These are phyloP conservation scores for Stephanodiscus minutulus DNA, from an alignment of 108 stramenopile genomes.

Conservation along the genomic window DNA sequence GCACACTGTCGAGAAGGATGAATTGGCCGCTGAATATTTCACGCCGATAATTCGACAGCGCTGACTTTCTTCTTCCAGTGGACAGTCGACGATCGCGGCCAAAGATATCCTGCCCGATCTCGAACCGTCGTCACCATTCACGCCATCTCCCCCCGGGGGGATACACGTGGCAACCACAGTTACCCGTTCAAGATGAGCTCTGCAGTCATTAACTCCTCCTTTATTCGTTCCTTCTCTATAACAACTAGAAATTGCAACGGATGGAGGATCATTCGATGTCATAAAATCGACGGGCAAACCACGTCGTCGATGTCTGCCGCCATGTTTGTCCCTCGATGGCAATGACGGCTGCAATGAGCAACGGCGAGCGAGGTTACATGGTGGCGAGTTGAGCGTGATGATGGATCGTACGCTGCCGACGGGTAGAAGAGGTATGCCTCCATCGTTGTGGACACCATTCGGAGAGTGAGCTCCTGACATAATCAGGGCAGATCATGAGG, in stretches of 20 bases:
- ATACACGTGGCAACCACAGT: conserved; percentile 36
- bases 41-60: conserved; percentile 1
- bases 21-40: conserved; percentile 17
- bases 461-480: background rate
- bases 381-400: conserved; percentile 20
- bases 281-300: background rate
- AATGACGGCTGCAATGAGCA: background rate
- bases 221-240: background rate
- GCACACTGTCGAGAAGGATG: conserved; percentile 15
- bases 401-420: conserved; percentile 30
- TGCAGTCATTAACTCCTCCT: background rate
- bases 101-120: conserved; percentile 21
- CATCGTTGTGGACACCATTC: background rate
- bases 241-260: conserved; percentile 10
- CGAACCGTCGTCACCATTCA: conserved; percentile 2
- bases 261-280: background rate
- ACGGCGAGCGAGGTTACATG: background rate
- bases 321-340: background rate
- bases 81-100: conserved; percentile 19
- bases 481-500: too few relatives aligned
- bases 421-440: conserved; percentile 15
- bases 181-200: conserved; percentile 5
- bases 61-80: background rate
- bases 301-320: conserved; percentile 10
- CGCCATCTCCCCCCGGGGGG: background rate